Evolutionary conservation across 106 monocot species (phyloP), one percentile per base, ranked within the genome.

Genomic region (Apostasia ramifera): DNA sequence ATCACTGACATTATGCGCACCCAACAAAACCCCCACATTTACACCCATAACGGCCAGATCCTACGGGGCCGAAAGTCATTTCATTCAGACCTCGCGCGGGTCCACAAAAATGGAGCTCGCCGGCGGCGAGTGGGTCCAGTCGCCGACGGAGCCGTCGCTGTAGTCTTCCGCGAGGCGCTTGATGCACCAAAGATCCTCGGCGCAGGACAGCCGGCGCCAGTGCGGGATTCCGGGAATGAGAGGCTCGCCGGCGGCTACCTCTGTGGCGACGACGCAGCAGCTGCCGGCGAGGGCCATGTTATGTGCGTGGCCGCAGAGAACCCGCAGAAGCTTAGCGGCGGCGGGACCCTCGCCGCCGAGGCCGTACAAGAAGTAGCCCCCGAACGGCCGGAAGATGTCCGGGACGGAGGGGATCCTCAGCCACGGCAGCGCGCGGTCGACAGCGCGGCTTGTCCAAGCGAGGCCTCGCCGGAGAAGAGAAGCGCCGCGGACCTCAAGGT

Each of bases 161-260:
- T 75, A 45, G 43, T 38, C 81, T 40, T 62, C 71, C 2, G 55
- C 70, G n/a, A 88, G 70, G 26, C 83, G 55, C 75, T 84, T 83
- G 52, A 74, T 54, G 70, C 88, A 88, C 88, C 88, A 88, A 42
- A 88, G 61, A 57, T 88, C 88, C 72, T 84, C 88, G 6, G 58
- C 55, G 71, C 87, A 81, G 11, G 88, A 88, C 8, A 88, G 51
- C 51, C 49, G 3, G 61, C 71, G 55, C 88, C 84, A 84, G 55
- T 81, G 78, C 46, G 88, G 88, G 44, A 88, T 58, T 6, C 73
- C 73, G 0, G 13, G 39, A 6, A 76, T 41, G 12, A 88, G 61
- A 10, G 88, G 81, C 47, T 88, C 84, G 40, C 42, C 40, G 5
- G 67, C 68, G 8, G 76, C 88, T 40, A 88, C 70, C 79, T 88